phyloP scores from a whole-genome alignment of 2,329 filamentous ascomycete genomes.

The Dactylellina parvicollis region DNA sequence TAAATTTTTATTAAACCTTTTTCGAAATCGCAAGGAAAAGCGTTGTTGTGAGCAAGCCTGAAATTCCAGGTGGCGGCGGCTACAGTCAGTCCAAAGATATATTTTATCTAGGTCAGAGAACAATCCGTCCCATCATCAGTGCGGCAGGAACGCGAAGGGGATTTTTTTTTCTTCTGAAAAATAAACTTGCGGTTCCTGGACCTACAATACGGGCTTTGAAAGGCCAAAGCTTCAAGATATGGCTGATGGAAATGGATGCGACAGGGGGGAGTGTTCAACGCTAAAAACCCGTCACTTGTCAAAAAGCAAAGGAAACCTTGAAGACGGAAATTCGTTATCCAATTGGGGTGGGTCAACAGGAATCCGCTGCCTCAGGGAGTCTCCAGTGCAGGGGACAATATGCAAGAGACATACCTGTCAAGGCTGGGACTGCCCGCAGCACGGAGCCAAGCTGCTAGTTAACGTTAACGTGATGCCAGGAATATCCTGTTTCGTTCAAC shows the following conservation, averaged over 20 bases:
- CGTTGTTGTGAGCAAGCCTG: not conserved
- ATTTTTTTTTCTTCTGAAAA: not conserved
- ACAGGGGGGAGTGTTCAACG: not conserved
- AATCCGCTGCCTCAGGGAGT: conserved; percentile 36
- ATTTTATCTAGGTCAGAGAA: not conserved
- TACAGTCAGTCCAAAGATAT: too few relatives aligned
- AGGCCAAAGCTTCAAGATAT: conserved; percentile 29
- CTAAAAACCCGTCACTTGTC: not conserved
- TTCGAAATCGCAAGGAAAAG: not conserved
- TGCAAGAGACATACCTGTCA: conserved; percentile 38
- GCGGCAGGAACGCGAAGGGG: conserved; percentile 7
- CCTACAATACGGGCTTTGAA: not conserved
- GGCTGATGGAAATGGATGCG: not conserved
- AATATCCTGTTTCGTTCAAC: conserved; percentile 41
- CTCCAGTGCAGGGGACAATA: conserved; percentile 20
- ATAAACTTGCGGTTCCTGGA: not conserved
- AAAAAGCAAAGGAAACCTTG: conserved; percentile 21
- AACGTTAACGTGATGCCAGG: conserved; percentile 39
- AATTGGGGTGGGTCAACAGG: conserved; percentile 38
- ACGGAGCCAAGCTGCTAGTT: conserved; percentile 15
- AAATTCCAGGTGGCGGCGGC: too few relatives aligned
- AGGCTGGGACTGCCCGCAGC: conserved; percentile 31
- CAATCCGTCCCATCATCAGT: conserved; percentile 1
- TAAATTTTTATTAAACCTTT: not conserved
- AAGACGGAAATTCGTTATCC: conserved; percentile 21